Evolutionary conservation across 257 asterid species (phyloP).

Genomic region (Cinchona pubescens): DNA sequence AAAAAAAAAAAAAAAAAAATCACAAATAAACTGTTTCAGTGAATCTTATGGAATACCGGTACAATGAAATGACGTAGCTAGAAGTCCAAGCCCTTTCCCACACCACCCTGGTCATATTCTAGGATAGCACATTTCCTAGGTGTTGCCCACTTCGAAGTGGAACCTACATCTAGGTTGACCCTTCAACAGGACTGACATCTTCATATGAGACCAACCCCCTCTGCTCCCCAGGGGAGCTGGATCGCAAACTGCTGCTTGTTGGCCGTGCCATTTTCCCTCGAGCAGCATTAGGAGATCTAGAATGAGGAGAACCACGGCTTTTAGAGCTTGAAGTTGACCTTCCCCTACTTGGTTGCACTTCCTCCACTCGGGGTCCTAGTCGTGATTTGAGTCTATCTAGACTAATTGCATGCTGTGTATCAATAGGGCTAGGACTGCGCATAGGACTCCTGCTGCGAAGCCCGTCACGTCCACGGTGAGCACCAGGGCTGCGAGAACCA

Average conservation of each 20-base stretch:
- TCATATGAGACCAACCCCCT: constrained; percentile 79
- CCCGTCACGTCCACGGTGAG: constrained; percentile 47
- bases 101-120: background rate
- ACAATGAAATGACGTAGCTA: background rate
- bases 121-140: background rate
- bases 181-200: constrained; percentile 63
- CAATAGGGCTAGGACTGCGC: constrained; percentile 59
- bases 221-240: constrained; percentile 57
- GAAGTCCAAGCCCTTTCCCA: background rate
- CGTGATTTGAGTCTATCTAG: constrained; percentile 78
- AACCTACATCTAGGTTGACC: constrained; percentile 29
- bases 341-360: constrained; percentile 26
- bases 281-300: constrained; percentile 51
- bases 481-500: constrained; percentile 68
- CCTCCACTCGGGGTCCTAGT: constrained; percentile 60
- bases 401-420: constrained; percentile 49
- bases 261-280: constrained; percentile 34
- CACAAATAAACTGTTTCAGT: background rate
- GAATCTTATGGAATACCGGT: background rate
- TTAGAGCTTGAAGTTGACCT: constrained; percentile 55
- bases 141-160: background rate
- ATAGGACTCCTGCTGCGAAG: constrained; percentile 60
- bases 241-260: constrained; percentile 39
- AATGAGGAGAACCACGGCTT: constrained; percentile 44
- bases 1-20: background rate